phyloP scores from a whole-genome alignment of 148 eudicot genomes.

The Tetragonia tetragonoides region DNA sequence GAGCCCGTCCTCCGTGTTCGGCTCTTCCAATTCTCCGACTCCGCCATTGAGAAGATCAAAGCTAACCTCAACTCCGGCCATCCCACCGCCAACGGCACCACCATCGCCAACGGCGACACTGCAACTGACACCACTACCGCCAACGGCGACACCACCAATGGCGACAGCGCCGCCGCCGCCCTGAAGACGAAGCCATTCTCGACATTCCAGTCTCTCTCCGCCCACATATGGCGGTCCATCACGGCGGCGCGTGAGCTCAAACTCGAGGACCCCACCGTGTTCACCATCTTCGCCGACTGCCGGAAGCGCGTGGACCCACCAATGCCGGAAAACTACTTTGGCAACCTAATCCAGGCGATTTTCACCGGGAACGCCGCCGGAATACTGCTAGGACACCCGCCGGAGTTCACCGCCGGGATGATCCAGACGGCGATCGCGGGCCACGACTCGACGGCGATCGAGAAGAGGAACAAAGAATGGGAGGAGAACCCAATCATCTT shows the following conservation, averaged over 20 bases:
- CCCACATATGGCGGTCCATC: constrained; percentile 82
- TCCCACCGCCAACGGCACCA: constrained; percentile 19
- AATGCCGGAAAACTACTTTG: constrained; percentile 90
- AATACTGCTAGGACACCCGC: constrained; percentile 48
- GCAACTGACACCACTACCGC: constrained; percentile 5
- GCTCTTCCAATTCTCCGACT: constrained; percentile 68
- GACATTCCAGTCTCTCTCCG: constrained; percentile 82
- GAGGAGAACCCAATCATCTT: constrained; percentile 79
- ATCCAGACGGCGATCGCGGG: constrained; percentile 52
- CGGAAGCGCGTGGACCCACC: constrained; percentile 83
- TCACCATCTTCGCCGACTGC: constrained; percentile 85
- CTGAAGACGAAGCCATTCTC: constrained; percentile 38
- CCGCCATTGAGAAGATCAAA: constrained; percentile 67
- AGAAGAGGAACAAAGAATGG: constrained; percentile 67
- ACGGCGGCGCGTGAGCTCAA: constrained; percentile 74
- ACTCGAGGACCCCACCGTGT: constrained; percentile 75
- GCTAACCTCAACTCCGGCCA: constrained; percentile 42
- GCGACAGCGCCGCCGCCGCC: too few relatives aligned
- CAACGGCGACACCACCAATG: background rate
- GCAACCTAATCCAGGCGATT: constrained; percentile 89
- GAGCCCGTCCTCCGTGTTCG: constrained; percentile 57
- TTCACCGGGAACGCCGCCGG: constrained; percentile 91
- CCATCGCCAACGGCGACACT: background rate
- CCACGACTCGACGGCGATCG: constrained; percentile 66
- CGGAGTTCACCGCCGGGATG: constrained; percentile 56